Evolutionary conservation across 2,329 filamentous ascomycete species (phyloP), one percentile per base, ranked within the genome.

Genomic region (Phialophora macrospora): DNA sequence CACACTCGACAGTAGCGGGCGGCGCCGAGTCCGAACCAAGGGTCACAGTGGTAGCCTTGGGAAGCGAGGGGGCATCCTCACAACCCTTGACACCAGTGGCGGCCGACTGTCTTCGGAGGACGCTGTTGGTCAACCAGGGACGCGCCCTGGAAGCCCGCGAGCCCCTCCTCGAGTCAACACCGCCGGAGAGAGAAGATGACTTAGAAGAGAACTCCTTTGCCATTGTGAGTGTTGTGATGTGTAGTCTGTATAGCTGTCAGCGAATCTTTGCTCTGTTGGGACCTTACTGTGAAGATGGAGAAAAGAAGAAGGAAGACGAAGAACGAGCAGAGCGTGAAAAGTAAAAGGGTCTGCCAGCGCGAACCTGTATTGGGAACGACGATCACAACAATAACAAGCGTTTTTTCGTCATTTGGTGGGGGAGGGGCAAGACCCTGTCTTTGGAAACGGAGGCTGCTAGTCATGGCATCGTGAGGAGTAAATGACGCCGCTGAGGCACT

Each of bases 91-190:
- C 46, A 41, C 61, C 67, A 62, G 61, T 20, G 24, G 58, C 55
- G 34, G 63, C 55, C 44, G 60, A 64, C 60, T 52, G 51, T 61
- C 63, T 24, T 62, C 67, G 64, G 41, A 68, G 60, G 46, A 64
- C 61, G 44, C 67, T 68, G 48, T 64, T 64, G 61, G 48, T 64
- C 67, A 68, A 60, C 67, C 67, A 66, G 56, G 67, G 67, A 49
- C 67, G 63, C 62, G 64, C 38, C 67, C 67, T 63, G 64, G 67
- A 41, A 49, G 63, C 64, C 63, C 67, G 55, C 61, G 48, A 51
- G 22, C 38, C 44, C 64, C 48, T 66, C 61, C 67, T 66, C 57
- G 63, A 55, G 61, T 66, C 56, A 38, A 60, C 54, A 52, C 48
- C 24, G 57, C 60, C 57, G 34, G 54, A 60, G 44, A 55, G 24